Conservation (phyloP, 2,329 filamentous ascomycete genomes). For the Grosmannia clavigera region DNA sequence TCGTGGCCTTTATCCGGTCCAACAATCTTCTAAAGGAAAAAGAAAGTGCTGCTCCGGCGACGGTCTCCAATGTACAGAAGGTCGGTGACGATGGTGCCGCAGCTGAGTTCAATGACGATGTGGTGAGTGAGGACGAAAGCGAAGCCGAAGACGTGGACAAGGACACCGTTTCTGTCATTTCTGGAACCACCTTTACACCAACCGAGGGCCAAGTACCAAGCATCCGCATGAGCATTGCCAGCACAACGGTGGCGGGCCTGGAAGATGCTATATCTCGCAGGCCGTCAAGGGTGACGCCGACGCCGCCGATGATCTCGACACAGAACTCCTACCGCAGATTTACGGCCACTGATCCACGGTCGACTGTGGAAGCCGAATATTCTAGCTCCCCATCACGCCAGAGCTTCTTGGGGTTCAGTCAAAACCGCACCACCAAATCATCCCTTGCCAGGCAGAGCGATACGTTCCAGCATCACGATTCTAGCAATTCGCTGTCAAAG, state of each 20-base stretch:
- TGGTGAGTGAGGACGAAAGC: slow-evolving; percentile 7
- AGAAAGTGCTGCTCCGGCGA: slow-evolving; percentile 7
- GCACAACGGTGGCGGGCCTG: slow-evolving; percentile 6
- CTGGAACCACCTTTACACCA: slow-evolving; percentile 18
- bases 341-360: not conserved
- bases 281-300: not conserved
- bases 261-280: not conserved
- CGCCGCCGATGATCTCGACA: not conserved
- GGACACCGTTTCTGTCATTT: slow-evolving; percentile 16
- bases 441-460: not conserved
- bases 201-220: slow-evolving; percentile 11
- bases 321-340: not conserved
- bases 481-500: slow-evolving; percentile 11
- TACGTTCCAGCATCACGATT: not conserved
- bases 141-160: not conserved
- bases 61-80: not conserved
- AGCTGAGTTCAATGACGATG: not conserved
- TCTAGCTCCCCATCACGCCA: not conserved
- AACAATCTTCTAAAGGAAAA: slow-evolving; percentile 36
- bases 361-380: not conserved
- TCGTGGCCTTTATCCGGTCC: slow-evolving; percentile 46
- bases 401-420: slow-evolving; percentile 14
- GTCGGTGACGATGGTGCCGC: not conserved
- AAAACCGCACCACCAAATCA: not conserved
- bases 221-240: slow-evolving; percentile 13